Evolutionary conservation across 1,284 basidiomycete species (phyloP).

Genomic region (Vanrija humicola): DNA sequence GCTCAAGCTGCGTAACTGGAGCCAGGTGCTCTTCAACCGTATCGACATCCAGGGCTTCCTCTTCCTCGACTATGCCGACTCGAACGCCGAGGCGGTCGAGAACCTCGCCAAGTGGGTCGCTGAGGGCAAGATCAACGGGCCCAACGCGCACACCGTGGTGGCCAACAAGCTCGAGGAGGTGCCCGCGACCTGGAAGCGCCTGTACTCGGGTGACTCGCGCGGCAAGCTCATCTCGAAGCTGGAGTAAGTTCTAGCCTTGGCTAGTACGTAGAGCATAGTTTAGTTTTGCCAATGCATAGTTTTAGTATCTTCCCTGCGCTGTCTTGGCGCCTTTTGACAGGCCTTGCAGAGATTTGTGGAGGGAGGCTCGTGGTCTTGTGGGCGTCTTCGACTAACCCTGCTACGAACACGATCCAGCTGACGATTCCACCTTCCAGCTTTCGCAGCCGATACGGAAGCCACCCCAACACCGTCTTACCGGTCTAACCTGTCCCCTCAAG

Average conservation of each 20-base stretch:
- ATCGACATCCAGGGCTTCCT: slow-evolving; percentile 46
- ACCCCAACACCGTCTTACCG: no score
- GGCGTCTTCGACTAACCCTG: no score
- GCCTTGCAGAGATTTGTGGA: no score
- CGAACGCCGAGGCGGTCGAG: neutral
- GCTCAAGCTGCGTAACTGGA: slow-evolving; percentile 15
- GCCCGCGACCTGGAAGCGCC: slow-evolving; percentile 23
- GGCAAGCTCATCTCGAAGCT: slow-evolving; percentile 33
- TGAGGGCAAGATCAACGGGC: slow-evolving; percentile 11
- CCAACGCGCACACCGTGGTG: slow-evolving; percentile 13
- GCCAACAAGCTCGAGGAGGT: slow-evolving; percentile 22
- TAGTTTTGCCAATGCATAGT: no score
- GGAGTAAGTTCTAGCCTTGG: neutral
- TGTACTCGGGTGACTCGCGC: slow-evolving; percentile 25
- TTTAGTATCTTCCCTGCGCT: no score
- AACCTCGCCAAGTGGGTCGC: slow-evolving; percentile 10
- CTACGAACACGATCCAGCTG: no score
- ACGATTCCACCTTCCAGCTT: no score
- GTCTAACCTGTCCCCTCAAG: no score
- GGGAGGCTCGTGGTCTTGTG: no score
- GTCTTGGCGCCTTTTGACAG: no score
- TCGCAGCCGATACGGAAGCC: no score
- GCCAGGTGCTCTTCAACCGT: slow-evolving; percentile 40
- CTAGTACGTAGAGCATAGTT: no score
- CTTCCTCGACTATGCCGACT: slow-evolving; percentile 26